These are phyloP conservation scores for Diaporthe aspalathi DNA, from an alignment of 2,329 filamentous ascomycete species.

Conservation along the genomic window DNA sequence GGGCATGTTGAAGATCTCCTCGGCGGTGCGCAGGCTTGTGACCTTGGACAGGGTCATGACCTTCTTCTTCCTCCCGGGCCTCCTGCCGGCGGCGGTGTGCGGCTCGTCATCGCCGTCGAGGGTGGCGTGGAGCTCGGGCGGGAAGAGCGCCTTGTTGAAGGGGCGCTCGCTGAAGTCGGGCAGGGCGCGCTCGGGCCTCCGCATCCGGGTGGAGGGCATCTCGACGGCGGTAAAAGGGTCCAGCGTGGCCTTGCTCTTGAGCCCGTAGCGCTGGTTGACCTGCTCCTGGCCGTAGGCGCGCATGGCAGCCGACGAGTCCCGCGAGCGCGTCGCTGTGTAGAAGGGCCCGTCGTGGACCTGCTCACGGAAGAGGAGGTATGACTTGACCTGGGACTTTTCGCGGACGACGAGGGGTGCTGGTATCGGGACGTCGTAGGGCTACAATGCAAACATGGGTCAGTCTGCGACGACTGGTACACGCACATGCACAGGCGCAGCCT, in stretches of 20 bases:
- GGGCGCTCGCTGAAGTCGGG: slow-evolving; percentile 65
- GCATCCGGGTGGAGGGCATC: slow-evolving; percentile 68
- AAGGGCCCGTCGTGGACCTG: slow-evolving; percentile 66
- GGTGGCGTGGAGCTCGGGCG: slow-evolving; percentile 65
- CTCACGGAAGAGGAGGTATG: slow-evolving; percentile 67
- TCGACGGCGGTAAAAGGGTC: slow-evolving; percentile 70
- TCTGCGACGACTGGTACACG: background rate
- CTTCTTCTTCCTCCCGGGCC: slow-evolving; percentile 55
- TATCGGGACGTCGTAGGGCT: slow-evolving; percentile 63
- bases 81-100: slow-evolving; percentile 46
- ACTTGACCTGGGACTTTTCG: slow-evolving; percentile 61
- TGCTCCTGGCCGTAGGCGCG: slow-evolving; percentile 67
- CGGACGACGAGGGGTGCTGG: slow-evolving; percentile 56
- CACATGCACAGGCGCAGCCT: background rate
- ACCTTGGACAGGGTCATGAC: slow-evolving; percentile 60
- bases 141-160: slow-evolving; percentile 63
- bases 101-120: slow-evolving; percentile 60
- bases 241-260: slow-evolving; percentile 65
- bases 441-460: background rate
- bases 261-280: slow-evolving; percentile 66
- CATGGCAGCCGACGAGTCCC: slow-evolving; percentile 53
- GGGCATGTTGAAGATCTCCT: slow-evolving; percentile 61
- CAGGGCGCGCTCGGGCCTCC: slow-evolving; percentile 61
- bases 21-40: slow-evolving; percentile 60
- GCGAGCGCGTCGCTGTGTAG: slow-evolving; percentile 66